Evolutionary conservation across 495 filamentous ascomycete genomes (phyloP).

Genomic region (Penicillium ochrochloron): DNA sequence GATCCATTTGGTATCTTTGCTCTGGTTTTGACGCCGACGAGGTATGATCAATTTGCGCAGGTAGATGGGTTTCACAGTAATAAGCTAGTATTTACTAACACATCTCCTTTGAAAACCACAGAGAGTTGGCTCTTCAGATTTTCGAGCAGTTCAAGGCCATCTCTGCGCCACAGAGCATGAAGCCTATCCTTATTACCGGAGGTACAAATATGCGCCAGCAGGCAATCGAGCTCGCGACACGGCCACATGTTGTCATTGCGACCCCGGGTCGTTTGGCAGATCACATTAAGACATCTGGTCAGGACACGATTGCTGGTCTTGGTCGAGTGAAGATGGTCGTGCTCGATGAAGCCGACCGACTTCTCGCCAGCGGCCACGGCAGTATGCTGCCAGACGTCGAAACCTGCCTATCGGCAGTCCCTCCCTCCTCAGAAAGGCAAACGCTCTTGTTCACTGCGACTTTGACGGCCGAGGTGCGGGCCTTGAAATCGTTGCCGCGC

Average conservation of each 20-base stretch:
- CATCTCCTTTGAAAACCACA: constrained; percentile 23
- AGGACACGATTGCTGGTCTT: constrained; percentile 84
- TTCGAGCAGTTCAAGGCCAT: constrained; percentile 94
- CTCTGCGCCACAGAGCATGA: constrained; percentile 80
- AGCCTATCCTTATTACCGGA: constrained; percentile 84
- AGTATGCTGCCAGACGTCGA: constrained; percentile 95
- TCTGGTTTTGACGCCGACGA: constrained; percentile 86
- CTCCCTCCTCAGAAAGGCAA: constrained; percentile 73
- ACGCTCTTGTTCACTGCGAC: constrained; percentile 97
- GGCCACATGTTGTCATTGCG: constrained; percentile 92
- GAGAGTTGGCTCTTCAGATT: constrained; percentile 94
- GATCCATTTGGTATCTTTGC: constrained; percentile 93
- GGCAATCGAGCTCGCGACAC: constrained; percentile 75
- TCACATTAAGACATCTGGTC: constrained; percentile 86
- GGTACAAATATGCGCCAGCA: constrained; percentile 91
- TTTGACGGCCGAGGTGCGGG: constrained; percentile 87
- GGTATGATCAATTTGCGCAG: constrained; percentile 47
- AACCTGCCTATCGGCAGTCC: constrained; percentile 79
- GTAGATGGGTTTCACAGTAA: not conserved
- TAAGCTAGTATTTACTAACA: not conserved
- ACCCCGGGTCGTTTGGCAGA: constrained; percentile 94
- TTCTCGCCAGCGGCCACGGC: constrained; percentile 74
- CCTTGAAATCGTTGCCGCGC: constrained; percentile 75
- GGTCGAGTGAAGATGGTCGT: constrained; percentile 81
- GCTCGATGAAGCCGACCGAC: constrained; percentile 93